Evolutionary conservation across 73 alveolate species (phyloP).

Genomic region (Tetrahymena borealis): DNA sequence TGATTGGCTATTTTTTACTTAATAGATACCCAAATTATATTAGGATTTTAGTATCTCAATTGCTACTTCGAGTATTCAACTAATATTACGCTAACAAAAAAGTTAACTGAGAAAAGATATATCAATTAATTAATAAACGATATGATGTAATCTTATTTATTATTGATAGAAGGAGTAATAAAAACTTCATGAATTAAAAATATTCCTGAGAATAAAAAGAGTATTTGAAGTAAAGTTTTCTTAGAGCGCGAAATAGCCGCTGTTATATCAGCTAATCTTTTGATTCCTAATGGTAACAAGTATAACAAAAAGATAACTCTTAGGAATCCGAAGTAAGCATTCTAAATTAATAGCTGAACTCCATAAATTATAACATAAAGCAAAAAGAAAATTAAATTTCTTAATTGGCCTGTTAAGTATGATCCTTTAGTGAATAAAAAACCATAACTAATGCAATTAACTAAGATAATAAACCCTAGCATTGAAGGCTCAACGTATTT

Average conservation of each 20-base stretch:
- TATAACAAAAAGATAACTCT: neutral
- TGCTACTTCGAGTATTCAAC: neutral
- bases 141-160: neutral
- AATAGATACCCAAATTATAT: neutral
- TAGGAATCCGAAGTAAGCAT: neutral
- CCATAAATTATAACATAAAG: neutral
- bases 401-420: neutral
- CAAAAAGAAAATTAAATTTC: neutral
- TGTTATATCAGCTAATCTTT: neutral
- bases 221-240: neutral
- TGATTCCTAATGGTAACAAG: neutral
- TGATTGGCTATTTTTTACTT: neutral
- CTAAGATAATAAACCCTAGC: neutral
- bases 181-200: neutral
- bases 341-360: neutral
- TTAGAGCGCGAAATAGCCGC: neutral
- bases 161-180: neutral
- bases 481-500: neutral
- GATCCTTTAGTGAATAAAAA: neutral
- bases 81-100: neutral
- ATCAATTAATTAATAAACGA: neutral
- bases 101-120: neutral
- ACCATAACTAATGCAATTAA: neutral
- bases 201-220: neutral
- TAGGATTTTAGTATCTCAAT: neutral